These are phyloP conservation scores for Kwoniella mangroviensis DNA, from an alignment of 768 basidiomycete genomes.

Conservation along the genomic window DNA sequence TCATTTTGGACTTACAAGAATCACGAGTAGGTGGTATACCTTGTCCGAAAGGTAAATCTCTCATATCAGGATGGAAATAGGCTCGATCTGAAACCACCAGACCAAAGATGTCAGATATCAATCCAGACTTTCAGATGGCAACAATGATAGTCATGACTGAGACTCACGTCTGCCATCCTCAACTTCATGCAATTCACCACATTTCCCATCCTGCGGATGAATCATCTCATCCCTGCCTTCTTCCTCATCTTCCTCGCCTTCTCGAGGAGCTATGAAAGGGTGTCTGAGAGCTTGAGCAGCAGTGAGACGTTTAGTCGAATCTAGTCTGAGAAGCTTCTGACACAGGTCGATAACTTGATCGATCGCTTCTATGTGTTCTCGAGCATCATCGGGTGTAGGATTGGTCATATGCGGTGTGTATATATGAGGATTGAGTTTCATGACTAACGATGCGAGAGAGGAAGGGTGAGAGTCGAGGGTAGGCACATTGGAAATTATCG, in stretches of 20 bases:
- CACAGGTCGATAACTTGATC: slow-evolving; percentile 75
- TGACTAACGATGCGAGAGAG: slow-evolving; percentile 75
- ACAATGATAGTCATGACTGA: neutral
- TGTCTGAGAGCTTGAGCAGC: slow-evolving; percentile 78
- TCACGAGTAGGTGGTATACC: slow-evolving; percentile 33
- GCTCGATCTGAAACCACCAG: slow-evolving; percentile 34
- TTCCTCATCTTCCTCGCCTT: slow-evolving; percentile 53
- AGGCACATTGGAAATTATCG: slow-evolving; percentile 88
- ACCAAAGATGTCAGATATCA: neutral
- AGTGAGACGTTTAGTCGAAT: slow-evolving; percentile 76
- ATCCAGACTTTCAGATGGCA: neutral
- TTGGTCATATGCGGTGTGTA: slow-evolving; percentile 62
- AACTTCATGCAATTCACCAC: slow-evolving; percentile 39
- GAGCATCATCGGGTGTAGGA: slow-evolving; percentile 59
- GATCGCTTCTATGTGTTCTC: slow-evolving; percentile 65
- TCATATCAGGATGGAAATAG: slow-evolving; percentile 26
- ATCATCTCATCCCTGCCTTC: slow-evolving; percentile 27
- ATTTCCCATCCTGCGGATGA: slow-evolving; percentile 33
- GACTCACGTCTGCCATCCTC: slow-evolving; percentile 41
- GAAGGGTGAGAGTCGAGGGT: slow-evolving; percentile 70
- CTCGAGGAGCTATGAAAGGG: slow-evolving; percentile 67
- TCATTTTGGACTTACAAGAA: slow-evolving; percentile 26
- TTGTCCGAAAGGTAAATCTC: slow-evolving; percentile 46
- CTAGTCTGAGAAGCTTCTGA: slow-evolving; percentile 73
- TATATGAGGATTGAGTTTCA: slow-evolving; percentile 71